phyloP scores from a whole-genome alignment of 2,329 filamentous ascomycete species.

The Akanthomyces muscarius region DNA sequence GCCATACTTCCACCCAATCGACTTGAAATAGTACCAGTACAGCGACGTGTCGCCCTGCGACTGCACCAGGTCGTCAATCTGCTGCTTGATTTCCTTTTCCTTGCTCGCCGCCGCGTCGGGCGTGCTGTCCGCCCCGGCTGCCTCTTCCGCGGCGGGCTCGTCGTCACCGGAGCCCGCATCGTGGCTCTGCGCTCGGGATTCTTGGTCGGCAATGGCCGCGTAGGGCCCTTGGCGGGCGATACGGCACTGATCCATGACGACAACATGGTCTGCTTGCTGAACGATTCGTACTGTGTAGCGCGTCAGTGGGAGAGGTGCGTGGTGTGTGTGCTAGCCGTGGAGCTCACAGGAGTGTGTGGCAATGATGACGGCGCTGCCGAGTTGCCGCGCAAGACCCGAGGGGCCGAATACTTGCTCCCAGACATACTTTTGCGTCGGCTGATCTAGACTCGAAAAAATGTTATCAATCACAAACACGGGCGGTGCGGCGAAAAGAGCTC shows the following conservation, averaged over 20 bases:
- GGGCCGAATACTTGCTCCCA: slow-evolving; percentile 13
- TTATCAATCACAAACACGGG: slow-evolving; percentile 88
- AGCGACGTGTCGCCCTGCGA: slow-evolving; percentile 8
- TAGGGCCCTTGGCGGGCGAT: not conserved
- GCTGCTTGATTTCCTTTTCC: not conserved
- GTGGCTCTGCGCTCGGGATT: not conserved
- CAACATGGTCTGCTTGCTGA: not conserved
- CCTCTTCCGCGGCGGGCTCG: not conserved
- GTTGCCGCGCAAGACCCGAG: slow-evolving; percentile 16
- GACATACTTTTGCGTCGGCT: slow-evolving; percentile 13
- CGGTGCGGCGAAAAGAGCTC: slow-evolving; percentile 84
- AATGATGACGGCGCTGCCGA: slow-evolving; percentile 12
- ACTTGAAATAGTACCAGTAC: slow-evolving; percentile 16
- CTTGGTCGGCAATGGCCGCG: not conserved
- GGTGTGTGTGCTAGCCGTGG: not conserved
- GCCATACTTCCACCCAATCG: slow-evolving; percentile 7
- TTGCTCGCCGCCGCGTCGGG: not conserved
- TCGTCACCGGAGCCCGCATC: not conserved
- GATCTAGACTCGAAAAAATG: slow-evolving; percentile 78
- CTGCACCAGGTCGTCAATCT: not conserved
- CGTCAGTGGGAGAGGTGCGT: not conserved
- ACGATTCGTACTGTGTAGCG: not conserved
- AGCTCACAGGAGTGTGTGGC: slow-evolving; percentile 11
- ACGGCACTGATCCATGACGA: not conserved
- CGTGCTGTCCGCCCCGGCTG: not conserved